Evolutionary conservation across 768 basidiomycete species (phyloP).

Genomic region (Punctularia strigosozonata): DNA sequence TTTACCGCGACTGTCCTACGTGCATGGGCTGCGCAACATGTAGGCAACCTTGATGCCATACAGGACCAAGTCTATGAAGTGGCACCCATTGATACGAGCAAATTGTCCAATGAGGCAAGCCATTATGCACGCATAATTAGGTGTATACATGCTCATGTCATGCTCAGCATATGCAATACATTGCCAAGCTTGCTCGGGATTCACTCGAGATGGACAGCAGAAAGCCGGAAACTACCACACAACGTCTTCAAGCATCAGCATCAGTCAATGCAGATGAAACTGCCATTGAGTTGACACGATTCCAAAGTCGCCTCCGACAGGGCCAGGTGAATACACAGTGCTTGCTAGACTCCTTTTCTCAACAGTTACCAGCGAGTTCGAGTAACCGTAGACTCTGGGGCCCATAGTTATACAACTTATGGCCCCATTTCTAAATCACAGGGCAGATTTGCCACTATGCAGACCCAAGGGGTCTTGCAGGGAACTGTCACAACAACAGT

Average conservation of each 20-base stretch:
- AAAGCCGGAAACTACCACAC: too few relatives aligned
- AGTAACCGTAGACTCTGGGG: slow-evolving; percentile 8
- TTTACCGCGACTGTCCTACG: slow-evolving; percentile 9
- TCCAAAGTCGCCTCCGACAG: too few relatives aligned
- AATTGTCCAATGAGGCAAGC: slow-evolving; percentile 24
- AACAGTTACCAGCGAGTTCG: background rate
- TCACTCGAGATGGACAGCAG: background rate
- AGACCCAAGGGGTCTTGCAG: slow-evolving; percentile 15
- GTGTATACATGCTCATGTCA: background rate
- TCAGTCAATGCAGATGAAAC: background rate
- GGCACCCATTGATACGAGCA: slow-evolving; percentile 30
- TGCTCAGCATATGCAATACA: background rate
- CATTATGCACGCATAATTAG: background rate
- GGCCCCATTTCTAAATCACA: slow-evolving; percentile 10
- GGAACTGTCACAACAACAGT: slow-evolving; percentile 25
- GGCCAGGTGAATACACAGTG: background rate
- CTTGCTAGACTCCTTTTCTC: background rate
- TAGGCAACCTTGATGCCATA: slow-evolving; percentile 30
- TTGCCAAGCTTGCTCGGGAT: background rate
- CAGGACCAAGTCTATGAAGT: slow-evolving; percentile 30
- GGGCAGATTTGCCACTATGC: slow-evolving; percentile 13
- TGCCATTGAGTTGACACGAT: background rate
- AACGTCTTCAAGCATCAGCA: too few relatives aligned
- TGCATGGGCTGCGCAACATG: slow-evolving; percentile 22
- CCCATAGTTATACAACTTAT: slow-evolving; percentile 10